Base-by-base conservation (phyloP, 2,329 filamentous ascomycete genomes). In the Chrysoporthe puriensis region DNA sequence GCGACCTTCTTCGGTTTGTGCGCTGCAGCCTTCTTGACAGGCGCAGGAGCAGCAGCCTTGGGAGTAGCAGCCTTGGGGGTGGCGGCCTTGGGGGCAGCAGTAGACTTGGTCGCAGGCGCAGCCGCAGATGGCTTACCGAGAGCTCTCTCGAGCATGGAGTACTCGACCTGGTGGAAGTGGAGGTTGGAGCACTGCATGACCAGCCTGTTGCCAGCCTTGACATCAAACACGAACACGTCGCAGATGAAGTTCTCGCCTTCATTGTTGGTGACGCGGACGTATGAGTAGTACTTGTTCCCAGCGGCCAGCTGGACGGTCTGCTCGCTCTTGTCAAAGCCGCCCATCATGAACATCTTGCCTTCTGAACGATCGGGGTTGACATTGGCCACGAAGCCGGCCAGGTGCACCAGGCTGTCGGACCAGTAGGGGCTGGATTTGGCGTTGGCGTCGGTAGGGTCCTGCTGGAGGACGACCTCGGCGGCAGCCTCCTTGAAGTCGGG, bases 321-420 rank as follows among this genome's bases (percentile, higher is more conserved):
- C 56, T 69, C 66, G 36, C 72, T 69, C 67, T 68, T 69, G 44
- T 70, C 70, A 64, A 71, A 71, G 36, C 71, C 72, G n/a, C 64
- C 70, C 40, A 70, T 70, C 63, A 73, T 70, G 62, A 70, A 69
- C 48, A 71, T 61, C n/a, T 59, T 60, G n/a, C 68, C 69, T 2
- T 46, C 32, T 16, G 66, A 59, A 8, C 65, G 68, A 21, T 56
- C 69, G 11, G 63, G 52, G 26, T 69, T 69, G 54, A 65, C 69
- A 18, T 74, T 73, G 26, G 70, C 42, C 42, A 67, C 60, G 46
- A 74, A 74, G 9, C 69, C 73, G 0, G 63, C 70, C 42, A 73
- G 63, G 44, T 74, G 72, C 3, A 72, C 69, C 48, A 74, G 69
- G 21, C 71, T 66, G 63, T 73, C 73, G 46, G 62, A 66, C 66